phyloP scores from a whole-genome alignment of 352 stramenopile species.

The Globisporangium mamillatum region DNA sequence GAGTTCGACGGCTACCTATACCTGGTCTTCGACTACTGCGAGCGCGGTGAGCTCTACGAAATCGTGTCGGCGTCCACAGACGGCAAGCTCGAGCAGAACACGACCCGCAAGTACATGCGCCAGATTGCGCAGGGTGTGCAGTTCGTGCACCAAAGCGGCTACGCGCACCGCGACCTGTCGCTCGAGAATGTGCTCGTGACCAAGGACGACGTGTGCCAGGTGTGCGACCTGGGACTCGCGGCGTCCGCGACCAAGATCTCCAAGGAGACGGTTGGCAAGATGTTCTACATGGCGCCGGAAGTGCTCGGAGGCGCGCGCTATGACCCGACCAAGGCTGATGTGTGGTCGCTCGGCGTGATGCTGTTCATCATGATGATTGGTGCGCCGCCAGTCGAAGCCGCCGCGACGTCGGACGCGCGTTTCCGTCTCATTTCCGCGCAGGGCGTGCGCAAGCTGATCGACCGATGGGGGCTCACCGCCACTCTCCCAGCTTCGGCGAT shows the following conservation, averaged over 20 bases:
- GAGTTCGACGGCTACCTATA: slow-evolving; percentile 79
- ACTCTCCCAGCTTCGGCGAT: slow-evolving; percentile 47
- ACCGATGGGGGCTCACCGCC: slow-evolving; percentile 66
- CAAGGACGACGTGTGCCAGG: slow-evolving; percentile 64
- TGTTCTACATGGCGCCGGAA: slow-evolving; percentile 86
- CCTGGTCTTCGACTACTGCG: slow-evolving; percentile 75
- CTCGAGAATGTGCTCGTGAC: slow-evolving; percentile 85
- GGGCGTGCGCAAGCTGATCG: slow-evolving; percentile 56
- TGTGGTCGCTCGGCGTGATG: slow-evolving; percentile 87
- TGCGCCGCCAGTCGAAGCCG: slow-evolving; percentile 60
- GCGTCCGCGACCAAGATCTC: slow-evolving; percentile 38
- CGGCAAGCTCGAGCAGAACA: slow-evolving; percentile 44
- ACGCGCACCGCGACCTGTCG: slow-evolving; percentile 80
- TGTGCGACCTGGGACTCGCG: slow-evolving; percentile 81
- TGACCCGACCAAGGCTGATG: slow-evolving; percentile 72
- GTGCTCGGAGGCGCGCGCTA: slow-evolving; percentile 60
- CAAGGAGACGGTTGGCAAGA: slow-evolving; percentile 73
- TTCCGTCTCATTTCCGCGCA: slow-evolving; percentile 63
- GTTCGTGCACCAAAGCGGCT: slow-evolving; percentile 73
- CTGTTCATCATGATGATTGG: slow-evolving; percentile 82
- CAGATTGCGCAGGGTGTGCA: slow-evolving; percentile 72
- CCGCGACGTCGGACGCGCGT: slow-evolving; percentile 49
- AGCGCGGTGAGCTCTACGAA: slow-evolving; percentile 75
- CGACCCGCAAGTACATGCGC: slow-evolving; percentile 49
- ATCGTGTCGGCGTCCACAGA: slow-evolving; percentile 53